These are phyloP conservation scores for Neofusicoccum sp. DNA, from an alignment of 2,329 filamentous ascomycete genomes.

Conservation along the genomic window DNA sequence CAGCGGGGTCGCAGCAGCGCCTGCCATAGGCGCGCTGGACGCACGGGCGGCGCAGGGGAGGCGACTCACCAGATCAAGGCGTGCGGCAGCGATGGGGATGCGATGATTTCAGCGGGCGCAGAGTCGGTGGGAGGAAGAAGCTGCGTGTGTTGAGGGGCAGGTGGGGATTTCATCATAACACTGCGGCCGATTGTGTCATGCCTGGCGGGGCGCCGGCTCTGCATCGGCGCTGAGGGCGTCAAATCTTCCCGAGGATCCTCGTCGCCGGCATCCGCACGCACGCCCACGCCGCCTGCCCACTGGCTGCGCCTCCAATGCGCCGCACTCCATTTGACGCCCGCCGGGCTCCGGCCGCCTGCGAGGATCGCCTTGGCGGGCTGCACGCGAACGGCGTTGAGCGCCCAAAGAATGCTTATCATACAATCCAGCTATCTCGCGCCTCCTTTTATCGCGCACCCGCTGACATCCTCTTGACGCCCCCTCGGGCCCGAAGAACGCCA, in stretches of 20 bases:
- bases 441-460: conserved; percentile 10
- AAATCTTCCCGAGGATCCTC: conserved; percentile 18
- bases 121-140: conserved; percentile 18
- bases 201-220: conserved; percentile 20
- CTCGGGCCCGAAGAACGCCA: conserved; percentile 6
- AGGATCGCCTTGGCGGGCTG: neutral
- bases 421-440: neutral
- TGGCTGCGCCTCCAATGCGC: neutral
- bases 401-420: neutral
- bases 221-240: conserved; percentile 12
- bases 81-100: conserved; percentile 12
- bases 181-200: conserved; percentile 20
- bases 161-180: conserved; percentile 20
- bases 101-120: conserved; percentile 17
- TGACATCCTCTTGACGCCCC: neutral
- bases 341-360: neutral
- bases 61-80: conserved; percentile 20
- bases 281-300: neutral
- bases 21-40: neutral
- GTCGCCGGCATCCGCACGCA: neutral
- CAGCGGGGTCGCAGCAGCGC: conserved; percentile 10
- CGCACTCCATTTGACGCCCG: neutral
- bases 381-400: neutral
- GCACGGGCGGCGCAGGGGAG: conserved; percentile 4
- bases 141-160: conserved; percentile 20